phyloP scores from a whole-genome alignment of 2,329 filamentous ascomycete genomes.

The Bipolaris zeicola region DNA sequence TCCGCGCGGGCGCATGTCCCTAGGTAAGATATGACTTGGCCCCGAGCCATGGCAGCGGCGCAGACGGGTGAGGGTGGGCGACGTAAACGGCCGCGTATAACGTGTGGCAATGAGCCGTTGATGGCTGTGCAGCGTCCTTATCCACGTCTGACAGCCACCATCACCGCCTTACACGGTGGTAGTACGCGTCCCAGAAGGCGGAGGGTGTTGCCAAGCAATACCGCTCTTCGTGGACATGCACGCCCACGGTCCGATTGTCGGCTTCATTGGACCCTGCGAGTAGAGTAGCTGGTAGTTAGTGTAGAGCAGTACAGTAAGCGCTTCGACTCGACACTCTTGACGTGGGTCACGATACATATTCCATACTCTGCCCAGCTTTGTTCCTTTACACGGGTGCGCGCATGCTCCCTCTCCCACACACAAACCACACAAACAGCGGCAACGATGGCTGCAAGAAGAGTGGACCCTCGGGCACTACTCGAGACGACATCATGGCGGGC shows the following conservation, averaged over 20 bases:
- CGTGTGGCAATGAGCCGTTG: slow-evolving; percentile 4
- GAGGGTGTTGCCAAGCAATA: slow-evolving; percentile 7
- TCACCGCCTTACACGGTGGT: not conserved
- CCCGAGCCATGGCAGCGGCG: slow-evolving; percentile 24
- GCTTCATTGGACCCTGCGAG: slow-evolving; percentile 1
- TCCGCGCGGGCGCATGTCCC: slow-evolving; percentile 5
- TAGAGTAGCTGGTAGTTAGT: too few species aligned
- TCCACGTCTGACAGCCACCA: not conserved
- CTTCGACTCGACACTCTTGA: not conserved
- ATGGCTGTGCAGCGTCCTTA: not conserved
- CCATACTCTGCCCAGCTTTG: too few species aligned
- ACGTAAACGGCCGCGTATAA: slow-evolving; percentile 36
- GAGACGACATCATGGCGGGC: not conserved
- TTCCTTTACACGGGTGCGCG: not conserved
- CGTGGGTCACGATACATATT: not conserved
- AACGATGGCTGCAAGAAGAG: not conserved
- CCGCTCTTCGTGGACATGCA: slow-evolving; percentile 1
- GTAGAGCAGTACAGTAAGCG: not conserved
- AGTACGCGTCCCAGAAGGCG: slow-evolving; percentile 11
- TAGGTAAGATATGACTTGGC: slow-evolving; percentile 21
- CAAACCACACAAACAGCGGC: not conserved
- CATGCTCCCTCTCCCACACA: not conserved
- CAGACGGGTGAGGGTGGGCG: slow-evolving; percentile 7
- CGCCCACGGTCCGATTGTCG: not conserved
- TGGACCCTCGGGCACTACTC: not conserved